Percentiles rank a stretch among this genome's conserved stretches.
These are phyloP conservation scores for Trypanosoma lewisi DNA, from an alignment of 208 protist genomes.

Conservation along the genomic window DNA sequence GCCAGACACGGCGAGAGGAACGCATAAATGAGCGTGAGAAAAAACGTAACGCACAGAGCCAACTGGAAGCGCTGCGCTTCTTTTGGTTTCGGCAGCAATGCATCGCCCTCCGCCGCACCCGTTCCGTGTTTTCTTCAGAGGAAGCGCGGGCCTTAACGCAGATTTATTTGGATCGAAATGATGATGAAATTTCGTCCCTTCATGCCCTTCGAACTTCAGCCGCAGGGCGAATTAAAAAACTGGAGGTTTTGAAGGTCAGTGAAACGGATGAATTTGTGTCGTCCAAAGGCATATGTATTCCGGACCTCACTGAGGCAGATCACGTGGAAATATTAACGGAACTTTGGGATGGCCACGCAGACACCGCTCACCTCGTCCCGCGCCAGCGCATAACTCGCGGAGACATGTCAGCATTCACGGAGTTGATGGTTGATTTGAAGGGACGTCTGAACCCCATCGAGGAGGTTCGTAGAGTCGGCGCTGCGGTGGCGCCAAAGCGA, in stretches of 20 bases:
- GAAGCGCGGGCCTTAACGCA: conserved; percentile 38
- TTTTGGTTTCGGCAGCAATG: conserved; percentile 83
- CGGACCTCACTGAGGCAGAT: conserved; percentile 44
- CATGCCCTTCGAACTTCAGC: conserved; percentile 53
- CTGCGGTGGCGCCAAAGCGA: conserved; percentile 34
- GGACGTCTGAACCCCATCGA: conserved; percentile 38
- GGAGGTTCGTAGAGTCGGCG: conserved; percentile 46
- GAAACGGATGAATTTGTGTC: conserved; percentile 60
- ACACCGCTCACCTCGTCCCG: conserved; percentile 44
- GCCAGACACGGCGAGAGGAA: conserved; percentile 44
- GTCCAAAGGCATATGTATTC: conserved; percentile 54
- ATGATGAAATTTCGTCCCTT: conserved; percentile 51
- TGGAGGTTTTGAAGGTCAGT: conserved; percentile 52
- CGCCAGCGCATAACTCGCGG: conserved; percentile 12
- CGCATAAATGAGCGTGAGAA: conserved; percentile 30
- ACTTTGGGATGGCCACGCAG: conserved; percentile 68
- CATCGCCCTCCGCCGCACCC: conserved; percentile 38
- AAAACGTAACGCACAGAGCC: conserved; percentile 32
- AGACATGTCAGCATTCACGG: neutral
- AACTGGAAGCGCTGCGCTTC: conserved; percentile 44
- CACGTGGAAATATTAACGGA: conserved; percentile 64
- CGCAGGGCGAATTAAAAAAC: conserved; percentile 54
- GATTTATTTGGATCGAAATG: conserved; percentile 67
- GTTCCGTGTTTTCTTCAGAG: conserved; percentile 33
- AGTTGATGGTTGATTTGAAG: conserved; percentile 29